Evolutionary conservation across 2,329 filamentous ascomycete species (phyloP).

Genomic region (Fusarium guadeloupense): DNA sequence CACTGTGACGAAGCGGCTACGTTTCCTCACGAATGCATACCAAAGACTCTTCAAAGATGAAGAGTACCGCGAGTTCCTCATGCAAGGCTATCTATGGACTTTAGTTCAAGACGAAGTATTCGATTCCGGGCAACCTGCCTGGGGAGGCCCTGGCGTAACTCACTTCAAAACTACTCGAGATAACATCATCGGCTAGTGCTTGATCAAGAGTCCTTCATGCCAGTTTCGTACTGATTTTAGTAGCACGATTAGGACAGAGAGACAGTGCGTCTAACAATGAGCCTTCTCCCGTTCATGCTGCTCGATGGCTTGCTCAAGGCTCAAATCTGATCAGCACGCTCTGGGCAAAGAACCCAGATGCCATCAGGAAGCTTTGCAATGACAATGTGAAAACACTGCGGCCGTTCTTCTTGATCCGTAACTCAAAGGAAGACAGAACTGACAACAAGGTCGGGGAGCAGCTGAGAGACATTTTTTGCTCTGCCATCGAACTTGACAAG

Average conservation of each 20-base stretch:
- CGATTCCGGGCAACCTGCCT: accelerated
- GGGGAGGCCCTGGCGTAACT: neutral
- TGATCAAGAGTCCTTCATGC: accelerated
- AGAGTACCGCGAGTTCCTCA: neutral
- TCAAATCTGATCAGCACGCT: neutral
- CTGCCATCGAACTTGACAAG: slow-evolving; percentile 15
- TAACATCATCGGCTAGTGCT: neutral
- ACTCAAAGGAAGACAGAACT: accelerated
- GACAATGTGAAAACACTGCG: neutral
- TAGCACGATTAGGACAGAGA: neutral
- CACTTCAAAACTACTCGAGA: accelerated
- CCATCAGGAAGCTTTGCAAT: accelerated
- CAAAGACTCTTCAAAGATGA: neutral
- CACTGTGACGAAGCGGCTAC: accelerated
- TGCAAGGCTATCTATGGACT: slow-evolving; percentile 12
- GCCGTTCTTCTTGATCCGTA: neutral
- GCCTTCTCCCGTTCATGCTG: neutral
- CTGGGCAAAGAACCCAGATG: neutral
- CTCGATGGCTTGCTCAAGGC: slow-evolving; percentile 18
- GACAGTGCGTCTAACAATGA: accelerated
- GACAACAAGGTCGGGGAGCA: neutral
- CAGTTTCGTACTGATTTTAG: neutral
- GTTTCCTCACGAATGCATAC: accelerated
- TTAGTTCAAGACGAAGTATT: neutral
- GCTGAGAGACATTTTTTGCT: neutral